Percentiles rank a stretch among this genome's conserved stretches.
These are phyloP conservation scores for Penicillium fuscoglaucum DNA, from an alignment of 2,329 filamentous ascomycete species.

Conservation along the genomic window DNA sequence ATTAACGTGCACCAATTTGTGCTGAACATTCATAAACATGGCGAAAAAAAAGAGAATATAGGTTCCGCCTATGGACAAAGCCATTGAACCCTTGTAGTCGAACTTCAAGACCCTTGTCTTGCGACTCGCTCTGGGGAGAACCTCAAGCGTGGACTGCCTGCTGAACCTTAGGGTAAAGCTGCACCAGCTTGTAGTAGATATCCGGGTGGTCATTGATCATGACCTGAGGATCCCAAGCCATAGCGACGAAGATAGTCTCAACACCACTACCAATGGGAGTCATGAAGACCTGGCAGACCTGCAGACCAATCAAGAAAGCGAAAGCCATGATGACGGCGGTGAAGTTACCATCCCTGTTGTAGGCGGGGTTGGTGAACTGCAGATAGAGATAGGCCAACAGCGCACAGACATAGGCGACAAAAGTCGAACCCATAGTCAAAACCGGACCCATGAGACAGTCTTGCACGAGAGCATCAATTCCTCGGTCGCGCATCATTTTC, in stretches of 20 bases:
- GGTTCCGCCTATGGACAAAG: neutral
- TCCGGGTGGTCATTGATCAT: constrained; percentile 79
- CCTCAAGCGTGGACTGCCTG: constrained; percentile 68
- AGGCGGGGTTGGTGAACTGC: constrained; percentile 73
- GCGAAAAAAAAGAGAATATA: neutral
- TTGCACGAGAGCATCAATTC: constrained; percentile 85
- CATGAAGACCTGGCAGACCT: constrained; percentile 86
- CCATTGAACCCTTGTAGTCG: neutral
- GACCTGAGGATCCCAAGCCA: constrained; percentile 64
- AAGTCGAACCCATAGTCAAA: constrained; percentile 72
- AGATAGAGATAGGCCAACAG: constrained; percentile 86
- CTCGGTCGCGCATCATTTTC: constrained; percentile 87
- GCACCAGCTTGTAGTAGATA: constrained; percentile 74
- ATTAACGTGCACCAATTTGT: neutral
- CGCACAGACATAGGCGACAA: constrained; percentile 79
- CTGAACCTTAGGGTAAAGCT: constrained; percentile 81
- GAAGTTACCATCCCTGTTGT: constrained; percentile 68
- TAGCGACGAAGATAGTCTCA: constrained; percentile 86
- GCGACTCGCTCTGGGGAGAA: neutral
- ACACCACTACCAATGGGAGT: constrained; percentile 86
- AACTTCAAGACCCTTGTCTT: neutral
- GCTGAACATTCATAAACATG: neutral
- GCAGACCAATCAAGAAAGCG: constrained; percentile 83
- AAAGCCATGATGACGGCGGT: constrained; percentile 80
- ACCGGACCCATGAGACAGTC: constrained; percentile 79